Conservation (phyloP, 306 rosid genomes). For the Sphenostylis stenocarpa region DNA sequence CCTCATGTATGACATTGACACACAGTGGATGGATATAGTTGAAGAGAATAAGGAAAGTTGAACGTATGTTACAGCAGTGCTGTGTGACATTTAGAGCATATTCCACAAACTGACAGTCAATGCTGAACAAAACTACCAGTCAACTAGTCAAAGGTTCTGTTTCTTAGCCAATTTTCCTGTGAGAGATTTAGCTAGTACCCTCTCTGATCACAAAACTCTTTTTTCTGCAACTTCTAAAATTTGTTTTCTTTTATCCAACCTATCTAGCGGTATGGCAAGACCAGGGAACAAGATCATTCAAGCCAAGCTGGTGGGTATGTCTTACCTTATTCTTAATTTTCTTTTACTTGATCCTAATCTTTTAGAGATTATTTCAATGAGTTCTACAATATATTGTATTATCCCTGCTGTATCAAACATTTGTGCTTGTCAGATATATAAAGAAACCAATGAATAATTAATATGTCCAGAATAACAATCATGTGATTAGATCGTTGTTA, state of each 20-base stretch:
- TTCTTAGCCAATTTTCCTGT: background rate
- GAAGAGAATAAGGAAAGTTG: background rate
- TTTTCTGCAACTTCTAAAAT: slow-evolving; percentile 16
- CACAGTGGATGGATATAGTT: no score
- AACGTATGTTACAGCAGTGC: background rate
- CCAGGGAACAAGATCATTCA: slow-evolving; percentile 71
- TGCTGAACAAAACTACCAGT: slow-evolving; percentile 42
- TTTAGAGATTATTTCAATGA: background rate
- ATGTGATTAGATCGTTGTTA: background rate
- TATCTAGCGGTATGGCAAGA: slow-evolving; percentile 43
- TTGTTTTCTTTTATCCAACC: background rate
- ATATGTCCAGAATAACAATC: background rate
- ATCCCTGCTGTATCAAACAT: background rate
- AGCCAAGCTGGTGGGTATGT: slow-evolving; percentile 96
- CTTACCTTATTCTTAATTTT: slow-evolving; percentile 41
- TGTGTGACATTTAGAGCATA: background rate
- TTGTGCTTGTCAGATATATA: background rate
- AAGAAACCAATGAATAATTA: background rate
- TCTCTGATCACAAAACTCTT: background rate
- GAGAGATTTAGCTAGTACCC: slow-evolving; percentile 7
- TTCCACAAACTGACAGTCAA: slow-evolving; percentile 56
- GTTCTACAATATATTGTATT: background rate
- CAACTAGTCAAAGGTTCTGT: slow-evolving; percentile 47
- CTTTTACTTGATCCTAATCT: background rate
- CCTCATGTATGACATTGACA: background rate